phyloP scores from a whole-genome alignment of 352 stramenopile species.

The Globisporangium okanoganense region DNA sequence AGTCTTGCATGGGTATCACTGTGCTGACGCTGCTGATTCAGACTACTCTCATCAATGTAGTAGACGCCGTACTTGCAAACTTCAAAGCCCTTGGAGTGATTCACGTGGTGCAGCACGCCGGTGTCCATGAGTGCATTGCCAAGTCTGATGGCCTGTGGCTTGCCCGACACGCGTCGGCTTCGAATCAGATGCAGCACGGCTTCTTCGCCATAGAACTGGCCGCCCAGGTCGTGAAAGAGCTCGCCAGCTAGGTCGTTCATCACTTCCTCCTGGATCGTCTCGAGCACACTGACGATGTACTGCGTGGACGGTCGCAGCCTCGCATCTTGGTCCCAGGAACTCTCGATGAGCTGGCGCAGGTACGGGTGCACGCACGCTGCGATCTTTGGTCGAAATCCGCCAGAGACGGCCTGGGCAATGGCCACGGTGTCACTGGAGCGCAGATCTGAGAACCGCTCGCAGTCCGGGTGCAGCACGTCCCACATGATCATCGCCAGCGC shows the following conservation, averaged over 20 bases:
- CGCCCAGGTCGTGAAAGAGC: not conserved
- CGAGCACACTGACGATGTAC: not conserved
- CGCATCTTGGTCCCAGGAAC: not conserved
- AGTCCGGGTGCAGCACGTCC: not conserved
- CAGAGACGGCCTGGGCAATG: not conserved
- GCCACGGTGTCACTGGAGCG: not conserved
- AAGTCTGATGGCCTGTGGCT: not conserved
- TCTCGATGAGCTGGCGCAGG: not conserved
- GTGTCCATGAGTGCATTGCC: not conserved
- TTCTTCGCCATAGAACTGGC: not conserved
- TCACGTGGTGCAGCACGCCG: not conserved
- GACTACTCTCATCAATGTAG: not conserved
- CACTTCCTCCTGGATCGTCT: conserved; percentile 3
- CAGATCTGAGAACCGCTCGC: not conserved
- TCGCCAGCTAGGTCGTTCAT: not conserved
- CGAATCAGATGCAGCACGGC: not conserved
- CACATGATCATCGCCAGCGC: conserved; percentile 1
- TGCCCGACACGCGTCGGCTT: not conserved
- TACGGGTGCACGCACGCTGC: not conserved
- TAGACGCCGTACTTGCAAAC: not conserved
- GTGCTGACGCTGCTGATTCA: not conserved
- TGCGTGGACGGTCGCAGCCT: not conserved
- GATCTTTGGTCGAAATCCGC: not conserved
- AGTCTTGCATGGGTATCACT: not conserved
- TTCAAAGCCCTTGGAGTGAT: conserved; percentile 1